phyloP scores from a whole-genome alignment of 78 protist species.

The Mantamonas sphyraenae region DNA sequence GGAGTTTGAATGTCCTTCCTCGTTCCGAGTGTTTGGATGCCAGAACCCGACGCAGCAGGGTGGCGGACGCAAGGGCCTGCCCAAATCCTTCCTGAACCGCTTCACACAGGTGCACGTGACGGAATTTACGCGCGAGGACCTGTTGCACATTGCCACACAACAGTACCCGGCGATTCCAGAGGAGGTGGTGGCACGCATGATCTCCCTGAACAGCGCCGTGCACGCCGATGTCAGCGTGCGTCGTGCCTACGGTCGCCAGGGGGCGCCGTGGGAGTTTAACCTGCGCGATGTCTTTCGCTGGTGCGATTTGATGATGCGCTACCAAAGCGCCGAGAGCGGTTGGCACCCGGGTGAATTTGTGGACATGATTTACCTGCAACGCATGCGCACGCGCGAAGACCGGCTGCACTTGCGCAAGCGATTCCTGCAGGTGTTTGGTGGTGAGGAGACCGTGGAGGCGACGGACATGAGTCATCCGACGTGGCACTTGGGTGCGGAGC shows the following conservation, averaged over 20 bases:
- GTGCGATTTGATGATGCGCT: constrained; percentile 62
- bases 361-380: constrained; percentile 66
- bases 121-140: constrained; percentile 55
- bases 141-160: constrained; percentile 40
- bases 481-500: too few relatives aligned
- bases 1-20: constrained; percentile 53
- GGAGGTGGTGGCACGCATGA: constrained; percentile 27
- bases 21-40: constrained; percentile 87
- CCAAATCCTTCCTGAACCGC: constrained; percentile 96
- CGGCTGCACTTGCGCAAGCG: constrained; percentile 30
- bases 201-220: too few relatives aligned
- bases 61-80: constrained; percentile 98
- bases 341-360: constrained; percentile 33
- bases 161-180: constrained; percentile 35
- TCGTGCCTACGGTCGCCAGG: constrained; percentile 48
- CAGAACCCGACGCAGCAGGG: constrained; percentile 97
- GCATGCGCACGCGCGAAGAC: constrained; percentile 79
- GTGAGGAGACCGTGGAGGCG: too few relatives aligned
- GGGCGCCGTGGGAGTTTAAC: constrained; percentile 99
- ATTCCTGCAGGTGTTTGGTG: constrained; percentile 33
- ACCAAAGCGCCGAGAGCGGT: neutral
- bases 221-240: neutral
- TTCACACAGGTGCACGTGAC: constrained; percentile 70
- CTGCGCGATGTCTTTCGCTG: constrained; percentile 94
- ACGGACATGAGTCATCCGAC: too few relatives aligned